A percentile compares a stretch with the other conserved stretches of the same genome.
Conservation (phyloP, 2,329 filamentous ascomycete genomes). For the Metarhizium humberi region DNA sequence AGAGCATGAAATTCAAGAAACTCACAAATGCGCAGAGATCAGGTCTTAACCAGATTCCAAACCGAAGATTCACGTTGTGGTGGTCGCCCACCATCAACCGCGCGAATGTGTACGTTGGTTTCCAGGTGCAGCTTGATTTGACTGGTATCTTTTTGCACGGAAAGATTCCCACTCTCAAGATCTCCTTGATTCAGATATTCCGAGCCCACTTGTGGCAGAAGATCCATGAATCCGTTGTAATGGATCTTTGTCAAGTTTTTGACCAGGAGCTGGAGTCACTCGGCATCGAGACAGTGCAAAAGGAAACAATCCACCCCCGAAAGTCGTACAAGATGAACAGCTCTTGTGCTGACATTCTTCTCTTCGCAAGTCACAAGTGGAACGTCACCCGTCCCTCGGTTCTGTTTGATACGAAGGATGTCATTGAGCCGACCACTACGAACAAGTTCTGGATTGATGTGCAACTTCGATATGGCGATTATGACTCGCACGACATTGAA, state of each 20-base stretch:
- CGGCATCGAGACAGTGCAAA: slow-evolving; percentile 95
- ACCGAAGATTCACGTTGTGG: slow-evolving; percentile 96
- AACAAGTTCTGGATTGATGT: slow-evolving; percentile 99
- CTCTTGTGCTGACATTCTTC: slow-evolving; percentile 90
- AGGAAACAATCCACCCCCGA: slow-evolving; percentile 96
- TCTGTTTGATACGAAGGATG: slow-evolving; percentile 92
- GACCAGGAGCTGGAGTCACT: slow-evolving; percentile 94
- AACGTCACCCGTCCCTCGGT: slow-evolving; percentile 91
- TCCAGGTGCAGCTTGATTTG: slow-evolving; percentile 95
- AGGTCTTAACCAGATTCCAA: slow-evolving; percentile 96
- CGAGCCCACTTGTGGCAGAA: slow-evolving; percentile 99
- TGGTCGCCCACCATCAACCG: slow-evolving; percentile 92
- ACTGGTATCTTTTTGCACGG: slow-evolving; percentile 99
- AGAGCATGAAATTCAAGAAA: slow-evolving; percentile 96
- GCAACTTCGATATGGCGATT: slow-evolving; percentile 92
- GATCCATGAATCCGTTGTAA: slow-evolving; percentile 96
- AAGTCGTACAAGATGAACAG: slow-evolving; percentile 99
- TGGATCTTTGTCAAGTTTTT: slow-evolving; percentile 98
- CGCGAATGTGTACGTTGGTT: slow-evolving; percentile 97
- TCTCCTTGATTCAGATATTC: slow-evolving; percentile 98
- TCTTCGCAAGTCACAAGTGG: slow-evolving; percentile 98
- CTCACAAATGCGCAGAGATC: slow-evolving; percentile 93
- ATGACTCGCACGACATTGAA: slow-evolving; percentile 98
- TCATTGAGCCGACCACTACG: slow-evolving; percentile 85
- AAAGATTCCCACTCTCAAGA: slow-evolving; percentile 97